Percentiles rank a stretch among this genome's conserved stretches.
These are phyloP conservation scores for Tillandsia leiboldiana DNA, from an alignment of 176 grass and related monocot genomes.

Conservation along the genomic window DNA sequence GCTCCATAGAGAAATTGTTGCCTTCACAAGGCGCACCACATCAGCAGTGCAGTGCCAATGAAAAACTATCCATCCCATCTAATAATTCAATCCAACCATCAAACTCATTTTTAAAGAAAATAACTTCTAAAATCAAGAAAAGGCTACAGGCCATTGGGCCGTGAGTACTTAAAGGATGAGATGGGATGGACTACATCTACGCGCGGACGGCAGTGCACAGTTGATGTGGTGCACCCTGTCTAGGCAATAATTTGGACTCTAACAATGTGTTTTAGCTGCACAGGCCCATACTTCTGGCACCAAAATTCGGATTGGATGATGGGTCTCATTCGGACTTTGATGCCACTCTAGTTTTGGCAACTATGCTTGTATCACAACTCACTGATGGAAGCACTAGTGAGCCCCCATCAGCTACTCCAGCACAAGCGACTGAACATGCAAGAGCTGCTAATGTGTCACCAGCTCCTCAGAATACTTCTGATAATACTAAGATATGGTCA, in stretches of 20 bases:
- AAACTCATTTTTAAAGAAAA: too few species aligned
- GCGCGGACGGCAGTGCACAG: too few species aligned
- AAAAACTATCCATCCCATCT: too few species aligned
- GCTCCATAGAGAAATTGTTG: too few species aligned
- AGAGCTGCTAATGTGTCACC: conserved; percentile 35
- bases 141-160: too few species aligned
- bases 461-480: conserved; percentile 48
- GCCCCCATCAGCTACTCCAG: conserved; percentile 26
- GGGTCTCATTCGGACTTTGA: conserved; percentile 67
- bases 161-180: too few species aligned
- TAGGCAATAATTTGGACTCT: neutral
- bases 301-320: conserved; percentile 68
- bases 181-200: too few species aligned
- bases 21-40: too few species aligned
- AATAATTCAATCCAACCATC: too few species aligned
- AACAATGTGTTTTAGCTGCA: conserved; percentile 6
- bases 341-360: conserved; percentile 69
- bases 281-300: conserved; percentile 70
- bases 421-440: conserved; percentile 32
- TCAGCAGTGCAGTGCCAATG: too few species aligned
- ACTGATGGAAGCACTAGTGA: conserved; percentile 30
- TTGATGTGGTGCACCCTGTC: too few species aligned
- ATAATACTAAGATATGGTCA: conserved; percentile 89
- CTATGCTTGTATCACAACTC: conserved; percentile 79
- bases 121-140: too few species aligned